Evolutionary conservation across 73 alveolate genomes (phyloP).

Genomic region (Stentor coeruleus): DNA sequence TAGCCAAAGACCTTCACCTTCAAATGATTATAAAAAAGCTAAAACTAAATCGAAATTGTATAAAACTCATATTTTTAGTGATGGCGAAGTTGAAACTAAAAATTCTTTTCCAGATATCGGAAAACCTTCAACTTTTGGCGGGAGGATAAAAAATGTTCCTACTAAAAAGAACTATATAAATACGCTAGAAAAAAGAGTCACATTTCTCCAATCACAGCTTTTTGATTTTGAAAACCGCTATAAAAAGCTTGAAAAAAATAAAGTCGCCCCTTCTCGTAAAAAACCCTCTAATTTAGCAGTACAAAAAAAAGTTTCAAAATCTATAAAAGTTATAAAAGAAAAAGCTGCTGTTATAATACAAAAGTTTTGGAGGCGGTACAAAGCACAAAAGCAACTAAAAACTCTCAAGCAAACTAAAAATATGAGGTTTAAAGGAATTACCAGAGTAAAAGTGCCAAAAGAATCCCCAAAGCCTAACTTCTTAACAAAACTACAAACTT

Average conservation of each 20-base stretch:
- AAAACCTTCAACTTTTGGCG: neutral
- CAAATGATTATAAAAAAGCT: neutral
- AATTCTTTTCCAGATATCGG: neutral
- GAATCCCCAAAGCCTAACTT: slow-evolving; percentile 1
- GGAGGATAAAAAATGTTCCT: neutral
- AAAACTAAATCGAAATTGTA: neutral
- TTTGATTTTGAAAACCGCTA: slow-evolving; percentile 5
- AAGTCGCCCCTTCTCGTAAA: neutral
- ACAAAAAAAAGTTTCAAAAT: neutral
- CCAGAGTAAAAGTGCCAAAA: neutral
- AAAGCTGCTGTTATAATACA: neutral
- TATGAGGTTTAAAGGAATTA: neutral
- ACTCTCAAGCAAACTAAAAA: neutral
- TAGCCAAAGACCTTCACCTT: neutral
- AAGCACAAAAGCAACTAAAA: slow-evolving; percentile 13
- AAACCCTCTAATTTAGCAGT: neutral
- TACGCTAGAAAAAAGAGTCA: neutral
- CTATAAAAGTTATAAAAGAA: neutral
- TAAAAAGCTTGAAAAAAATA: slow-evolving; percentile 5
- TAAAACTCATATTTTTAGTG: neutral
- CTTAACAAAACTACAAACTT: neutral
- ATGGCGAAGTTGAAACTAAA: neutral
- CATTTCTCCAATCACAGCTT: neutral
- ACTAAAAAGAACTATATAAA: neutral
- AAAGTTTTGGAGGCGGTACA: slow-evolving; percentile 4